A percentile compares a stretch with the other conserved stretches of the same genome.
Evolutionary conservation across 495 filamentous ascomycete genomes (phyloP).

Genomic region (Lasiosphaeria ovina): DNA sequence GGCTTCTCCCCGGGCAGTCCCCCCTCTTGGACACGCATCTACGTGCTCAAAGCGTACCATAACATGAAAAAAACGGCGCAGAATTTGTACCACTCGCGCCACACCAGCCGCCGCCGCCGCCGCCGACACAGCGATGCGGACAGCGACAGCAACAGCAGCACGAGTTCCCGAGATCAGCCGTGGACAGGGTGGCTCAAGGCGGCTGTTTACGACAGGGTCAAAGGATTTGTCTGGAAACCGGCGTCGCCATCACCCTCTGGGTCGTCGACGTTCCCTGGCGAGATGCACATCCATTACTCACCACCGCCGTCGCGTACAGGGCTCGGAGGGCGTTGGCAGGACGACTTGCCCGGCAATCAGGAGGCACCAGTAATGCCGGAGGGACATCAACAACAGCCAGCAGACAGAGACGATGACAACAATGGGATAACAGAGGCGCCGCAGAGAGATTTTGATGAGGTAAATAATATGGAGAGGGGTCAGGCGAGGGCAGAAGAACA

Average conservation of each 20-base stretch:
- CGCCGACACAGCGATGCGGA: not conserved
- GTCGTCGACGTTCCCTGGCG: not conserved
- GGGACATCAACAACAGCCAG: too few species aligned
- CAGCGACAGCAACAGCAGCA: not conserved
- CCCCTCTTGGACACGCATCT: not conserved
- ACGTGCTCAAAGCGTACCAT: not conserved
- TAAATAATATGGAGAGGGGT: too few species aligned
- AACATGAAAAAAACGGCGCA: not conserved
- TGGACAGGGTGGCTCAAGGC: not conserved
- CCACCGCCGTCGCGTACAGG: not conserved
- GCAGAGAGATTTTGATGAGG: too few species aligned
- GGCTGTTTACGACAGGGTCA: not conserved
- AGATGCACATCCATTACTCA: not conserved
- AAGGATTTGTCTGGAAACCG: not conserved
- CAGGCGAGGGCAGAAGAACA: too few species aligned
- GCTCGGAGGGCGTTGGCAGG: not conserved
- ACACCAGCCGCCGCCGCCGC: not conserved
- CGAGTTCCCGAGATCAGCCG: not conserved
- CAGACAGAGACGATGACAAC: too few species aligned
- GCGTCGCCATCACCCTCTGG: not conserved
- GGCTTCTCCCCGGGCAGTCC: not conserved
- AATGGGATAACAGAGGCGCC: too few species aligned
- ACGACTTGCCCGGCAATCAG: not conserved
- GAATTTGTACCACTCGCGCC: not conserved
- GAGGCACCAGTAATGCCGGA: too few species aligned